Evolutionary conservation across 176 grass and related monocot genomes (phyloP).

Genomic region (Themeda triandra): DNA sequence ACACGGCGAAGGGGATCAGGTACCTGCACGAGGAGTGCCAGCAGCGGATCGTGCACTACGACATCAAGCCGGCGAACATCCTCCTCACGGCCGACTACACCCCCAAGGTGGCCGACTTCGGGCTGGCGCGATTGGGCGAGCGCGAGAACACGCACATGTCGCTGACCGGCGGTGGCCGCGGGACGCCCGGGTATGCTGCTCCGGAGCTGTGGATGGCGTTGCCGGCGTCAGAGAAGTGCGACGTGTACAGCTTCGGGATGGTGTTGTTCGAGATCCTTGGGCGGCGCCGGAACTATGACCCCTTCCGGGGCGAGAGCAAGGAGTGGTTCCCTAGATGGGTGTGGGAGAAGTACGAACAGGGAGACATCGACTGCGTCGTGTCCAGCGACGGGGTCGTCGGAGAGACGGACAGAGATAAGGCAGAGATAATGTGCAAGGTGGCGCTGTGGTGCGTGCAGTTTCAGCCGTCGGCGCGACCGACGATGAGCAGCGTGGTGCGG

Average conservation of each 20-base stretch:
- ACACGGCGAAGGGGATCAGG: slow-evolving; percentile 64
- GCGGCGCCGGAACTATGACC: slow-evolving; percentile 51
- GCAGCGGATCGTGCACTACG: slow-evolving; percentile 71
- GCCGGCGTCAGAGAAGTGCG: slow-evolving; percentile 61
- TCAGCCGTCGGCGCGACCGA: slow-evolving; percentile 47
- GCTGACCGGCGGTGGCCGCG: slow-evolving; percentile 47
- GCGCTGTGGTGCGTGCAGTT: slow-evolving; percentile 81
- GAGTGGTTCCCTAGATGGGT: slow-evolving; percentile 77
- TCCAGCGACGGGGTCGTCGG: slow-evolving; percentile 16
- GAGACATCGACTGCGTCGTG: slow-evolving; percentile 27
- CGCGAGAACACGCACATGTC: slow-evolving; percentile 35
- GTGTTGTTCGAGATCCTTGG: slow-evolving; percentile 57
- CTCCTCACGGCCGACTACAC: slow-evolving; percentile 45
- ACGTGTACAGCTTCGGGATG: slow-evolving; percentile 61
- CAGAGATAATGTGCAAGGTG: slow-evolving; percentile 72
- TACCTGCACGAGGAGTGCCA: slow-evolving; percentile 83
- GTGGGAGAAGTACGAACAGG: slow-evolving; percentile 63
- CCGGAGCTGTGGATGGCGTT: slow-evolving; percentile 73
- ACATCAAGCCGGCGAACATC: slow-evolving; percentile 69
- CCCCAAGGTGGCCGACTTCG: slow-evolving; percentile 69
- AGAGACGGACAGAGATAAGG: slow-evolving; percentile 40
- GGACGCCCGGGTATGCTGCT: slow-evolving; percentile 58
- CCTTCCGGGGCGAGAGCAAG: slow-evolving; percentile 24
- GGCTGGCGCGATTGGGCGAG: slow-evolving; percentile 46
- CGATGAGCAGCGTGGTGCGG: slow-evolving; percentile 67